Evolutionary conservation across 306 rosid species (phyloP).

Genomic region (Biancaea sappan): DNA sequence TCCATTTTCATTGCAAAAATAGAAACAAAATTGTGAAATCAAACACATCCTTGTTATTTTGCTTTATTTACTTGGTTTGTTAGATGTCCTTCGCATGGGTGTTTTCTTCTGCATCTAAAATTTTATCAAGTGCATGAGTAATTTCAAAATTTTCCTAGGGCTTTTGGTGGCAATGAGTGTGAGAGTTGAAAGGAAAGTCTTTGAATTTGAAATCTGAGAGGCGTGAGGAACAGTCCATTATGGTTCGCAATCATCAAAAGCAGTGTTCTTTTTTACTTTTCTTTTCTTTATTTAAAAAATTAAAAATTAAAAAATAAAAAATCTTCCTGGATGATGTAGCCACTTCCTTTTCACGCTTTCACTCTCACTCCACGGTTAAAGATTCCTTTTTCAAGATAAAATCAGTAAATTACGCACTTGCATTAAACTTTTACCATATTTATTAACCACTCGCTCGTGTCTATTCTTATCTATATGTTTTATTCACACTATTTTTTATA

Average conservation of each 20-base stretch:
- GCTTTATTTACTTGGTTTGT: neutral
- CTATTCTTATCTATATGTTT: neutral
- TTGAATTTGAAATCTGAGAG: constrained; percentile 9
- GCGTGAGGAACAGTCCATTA: constrained; percentile 18
- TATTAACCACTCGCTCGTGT: neutral
- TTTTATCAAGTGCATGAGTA: neutral
- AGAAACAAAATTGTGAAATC: too few species aligned
- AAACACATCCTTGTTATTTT: neutral
- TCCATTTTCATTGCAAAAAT: too few species aligned
- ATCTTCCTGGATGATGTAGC: neutral
- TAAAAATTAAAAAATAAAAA: too few species aligned
- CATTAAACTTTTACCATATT: neutral
- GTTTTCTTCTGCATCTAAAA: neutral
- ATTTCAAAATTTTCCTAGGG: neutral
- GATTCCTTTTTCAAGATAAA: constrained; percentile 12
- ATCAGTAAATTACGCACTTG: constrained; percentile 5
- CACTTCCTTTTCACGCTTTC: neutral
- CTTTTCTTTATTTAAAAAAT: neutral
- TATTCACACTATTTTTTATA: too few species aligned
- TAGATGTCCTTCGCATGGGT: neutral
- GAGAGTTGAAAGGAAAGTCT: constrained; percentile 17
- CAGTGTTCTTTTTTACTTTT: neutral
- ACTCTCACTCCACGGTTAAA: neutral
- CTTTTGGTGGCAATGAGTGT: neutral
- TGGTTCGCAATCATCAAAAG: constrained; percentile 30